Evolutionary conservation across 805 yeast species (phyloP).

Genomic region (Myxozyma sirexii): DNA sequence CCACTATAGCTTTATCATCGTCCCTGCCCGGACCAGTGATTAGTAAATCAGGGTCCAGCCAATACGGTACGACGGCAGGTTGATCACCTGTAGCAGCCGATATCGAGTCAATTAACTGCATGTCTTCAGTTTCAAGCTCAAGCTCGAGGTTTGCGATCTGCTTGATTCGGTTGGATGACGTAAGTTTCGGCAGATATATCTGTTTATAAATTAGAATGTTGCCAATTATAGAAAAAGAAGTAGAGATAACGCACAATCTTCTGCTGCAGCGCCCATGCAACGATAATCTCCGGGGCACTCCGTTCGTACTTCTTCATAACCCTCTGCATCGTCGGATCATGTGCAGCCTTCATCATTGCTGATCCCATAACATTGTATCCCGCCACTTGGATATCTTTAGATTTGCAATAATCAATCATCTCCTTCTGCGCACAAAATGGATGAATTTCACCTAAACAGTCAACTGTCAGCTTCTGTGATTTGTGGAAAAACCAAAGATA

Average conservation of each 20-base stretch:
- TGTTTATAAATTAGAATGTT: background rate
- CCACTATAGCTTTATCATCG: background rate
- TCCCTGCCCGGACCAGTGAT: background rate
- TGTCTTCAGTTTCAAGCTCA: constrained; percentile 49
- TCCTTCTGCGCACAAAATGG: constrained; percentile 68
- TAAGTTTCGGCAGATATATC: constrained; percentile 67
- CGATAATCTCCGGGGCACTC: constrained; percentile 55
- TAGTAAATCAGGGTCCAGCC: background rate
- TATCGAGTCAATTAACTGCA: constrained; percentile 35
- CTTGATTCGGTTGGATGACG: constrained; percentile 62
- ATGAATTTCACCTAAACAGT: constrained; percentile 60
- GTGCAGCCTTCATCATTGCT: constrained; percentile 47
- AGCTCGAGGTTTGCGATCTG: constrained; percentile 45
- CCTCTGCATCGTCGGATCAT: constrained; percentile 47
- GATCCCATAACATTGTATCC: constrained; percentile 80
- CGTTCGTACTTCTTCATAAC: constrained; percentile 60
- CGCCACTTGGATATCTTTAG: constrained; percentile 59
- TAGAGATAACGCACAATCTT: constrained; percentile 62
- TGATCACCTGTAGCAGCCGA: background rate
- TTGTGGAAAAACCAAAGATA: background rate
- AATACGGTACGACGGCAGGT: background rate
- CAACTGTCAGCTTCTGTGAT: background rate
- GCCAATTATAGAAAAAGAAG: background rate
- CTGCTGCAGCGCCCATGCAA: constrained; percentile 60
- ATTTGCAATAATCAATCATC: constrained; percentile 55